Evolutionary conservation across 495 filamentous ascomycete species (phyloP), one percentile per base, ranked within the genome.

Genomic region (Mytilinidion resinicola): DNA sequence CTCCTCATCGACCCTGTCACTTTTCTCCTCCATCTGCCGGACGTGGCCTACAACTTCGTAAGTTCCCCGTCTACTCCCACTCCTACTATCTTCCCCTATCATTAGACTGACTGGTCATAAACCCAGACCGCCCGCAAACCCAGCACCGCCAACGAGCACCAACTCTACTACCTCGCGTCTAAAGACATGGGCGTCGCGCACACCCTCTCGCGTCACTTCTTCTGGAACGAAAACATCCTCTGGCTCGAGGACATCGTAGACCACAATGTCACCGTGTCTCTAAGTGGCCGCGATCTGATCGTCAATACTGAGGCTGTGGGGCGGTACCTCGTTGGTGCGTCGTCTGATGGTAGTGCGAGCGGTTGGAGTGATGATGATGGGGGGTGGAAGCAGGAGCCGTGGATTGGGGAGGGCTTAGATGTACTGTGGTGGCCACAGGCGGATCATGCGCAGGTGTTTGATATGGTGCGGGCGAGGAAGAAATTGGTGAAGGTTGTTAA

Each of bases 361-460:
- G 52, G 58, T 25, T 80, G 77, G 78, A 46, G 54, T 20, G 17
- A 30, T 15, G 58, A 65, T 25, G 52, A 61, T 30, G 15, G n/a
- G 12, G 59, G 54, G 25, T 80, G 77, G 78, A 80, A 78, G 64
- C 50, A 61, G 41, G 56, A 60, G n/a, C 33, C 69, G 42, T 78
- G 77, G 74, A 74, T 61, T 48, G 76, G 76, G 2, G 63, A 73
- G 15, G 83, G 80, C 7, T 63, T 85, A 34, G 79, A 86, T 61
- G 69, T 87, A 9, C 41, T 85, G 0, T 88, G 84, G 83, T 87
- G 78, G 60, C 71, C 76, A 9, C 71, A 76, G 11, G 64, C 85
- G 39, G 84, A 89, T 66, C 86, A 89, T 69, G 85, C 84, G 19
- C 82, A 88, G 61, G 75, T 83, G 11, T 88, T 88, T 68, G 84